Conservation (phyloP, 805 yeast species). For the Ogataea corticis region DNA sequence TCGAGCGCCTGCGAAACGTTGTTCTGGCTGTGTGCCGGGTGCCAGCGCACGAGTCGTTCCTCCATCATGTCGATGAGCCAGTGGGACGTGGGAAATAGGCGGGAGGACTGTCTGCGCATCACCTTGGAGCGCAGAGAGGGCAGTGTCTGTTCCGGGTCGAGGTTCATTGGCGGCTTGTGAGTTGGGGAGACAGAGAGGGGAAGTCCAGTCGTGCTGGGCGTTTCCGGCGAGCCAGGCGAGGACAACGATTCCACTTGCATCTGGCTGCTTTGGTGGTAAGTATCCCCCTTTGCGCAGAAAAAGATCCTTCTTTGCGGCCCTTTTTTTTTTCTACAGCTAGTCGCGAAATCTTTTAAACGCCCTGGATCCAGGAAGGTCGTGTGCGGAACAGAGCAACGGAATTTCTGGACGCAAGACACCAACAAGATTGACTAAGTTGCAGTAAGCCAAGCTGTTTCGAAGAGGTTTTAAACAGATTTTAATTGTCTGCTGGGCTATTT, state of each 20-base stretch:
- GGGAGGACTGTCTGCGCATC: constrained; percentile 28
- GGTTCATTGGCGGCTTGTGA: constrained; percentile 23
- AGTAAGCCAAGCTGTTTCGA: not conserved
- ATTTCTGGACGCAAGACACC: constrained; percentile 14
- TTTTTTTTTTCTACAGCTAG: not conserved
- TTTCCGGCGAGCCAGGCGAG: not conserved
- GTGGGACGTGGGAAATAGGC: constrained; percentile 30
- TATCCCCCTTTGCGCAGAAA: constrained; percentile 6
- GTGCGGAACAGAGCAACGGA: constrained; percentile 16
- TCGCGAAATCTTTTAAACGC: constrained; percentile 3
- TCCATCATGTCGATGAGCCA: constrained; percentile 36
- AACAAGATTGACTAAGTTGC: not conserved
- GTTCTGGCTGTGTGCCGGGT: constrained; percentile 31
- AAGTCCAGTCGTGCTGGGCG: not conserved
- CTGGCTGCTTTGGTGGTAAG: not conserved
- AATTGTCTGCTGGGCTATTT: not conserved
- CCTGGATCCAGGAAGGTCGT: constrained; percentile 10
- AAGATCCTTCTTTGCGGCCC: no score
- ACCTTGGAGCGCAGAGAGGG: constrained; percentile 30
- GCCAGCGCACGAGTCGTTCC: constrained; percentile 38
- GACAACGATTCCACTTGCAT: no score
- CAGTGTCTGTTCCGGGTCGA: constrained; percentile 18
- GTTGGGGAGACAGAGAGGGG: constrained; percentile 16
- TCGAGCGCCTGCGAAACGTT: constrained; percentile 31
- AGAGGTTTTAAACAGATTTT: not conserved